Base-by-base conservation (phyloP, 2,329 filamentous ascomycete species). In the Cylindrodendrum hubeiense region DNA sequence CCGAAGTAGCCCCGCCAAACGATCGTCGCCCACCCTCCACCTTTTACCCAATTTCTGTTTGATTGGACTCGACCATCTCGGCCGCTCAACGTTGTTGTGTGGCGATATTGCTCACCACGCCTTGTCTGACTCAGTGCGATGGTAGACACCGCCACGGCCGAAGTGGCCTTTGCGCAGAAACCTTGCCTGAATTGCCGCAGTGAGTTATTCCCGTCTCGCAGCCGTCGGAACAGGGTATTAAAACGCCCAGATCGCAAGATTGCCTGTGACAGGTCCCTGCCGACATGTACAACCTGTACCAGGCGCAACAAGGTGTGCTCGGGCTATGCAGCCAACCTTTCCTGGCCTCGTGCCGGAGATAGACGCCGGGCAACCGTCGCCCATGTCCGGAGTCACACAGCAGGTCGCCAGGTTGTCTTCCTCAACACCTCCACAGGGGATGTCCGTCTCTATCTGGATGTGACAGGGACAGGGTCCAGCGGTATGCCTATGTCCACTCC, bases 161-260 rank as follows among this genome's bases (percentile, higher is more conserved):
- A 44, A 19, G 15, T 9, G 13, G 12, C 51, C 26, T 43, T 57
- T 19, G 60, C 47, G 19, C 46, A 30, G 30, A 58, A 63, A 21
- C 60, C 60, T 21, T 63, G 54, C 47, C 33, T 26, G 7, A 63
- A 59, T 47, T 63, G 60, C 60, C 49, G 49, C 41, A 51, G 54
- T 52, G 34, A 49, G 49, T 53, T 24, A 33, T 49, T 24, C 19
- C 49, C 41, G 34, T 22, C 26, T 44, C 15, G 26, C 2, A 44
- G 4, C 26, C 21, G n/a, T 22, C 19, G n/a, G n/a, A 12, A n/a
- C 37, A 5, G 13, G n/a, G 24, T 7, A 39, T 34, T 59, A 28
- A 57, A 13, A 22, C 30, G n/a, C n/a, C 17, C 22, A 63, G 49
- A 37, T 30, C 47, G 60, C 49, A 63, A 59, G 43, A 63, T 63